A percentile compares a stretch with the other conserved stretches of the same genome.
Conservation (phyloP, 306 rosid species). For the Lotus japonicus region DNA sequence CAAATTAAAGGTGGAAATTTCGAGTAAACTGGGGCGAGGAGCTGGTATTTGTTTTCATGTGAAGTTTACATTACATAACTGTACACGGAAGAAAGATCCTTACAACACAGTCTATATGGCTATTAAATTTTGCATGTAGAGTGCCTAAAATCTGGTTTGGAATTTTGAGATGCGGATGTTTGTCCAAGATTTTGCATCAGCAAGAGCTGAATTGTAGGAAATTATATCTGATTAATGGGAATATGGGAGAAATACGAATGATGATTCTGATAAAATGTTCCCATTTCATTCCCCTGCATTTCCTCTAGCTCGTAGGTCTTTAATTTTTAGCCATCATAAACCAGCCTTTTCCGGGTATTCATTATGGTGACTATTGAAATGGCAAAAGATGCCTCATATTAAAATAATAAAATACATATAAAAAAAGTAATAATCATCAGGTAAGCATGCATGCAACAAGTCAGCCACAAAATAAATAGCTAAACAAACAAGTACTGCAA, state of each 20-base stretch:
- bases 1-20: neutral
- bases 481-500: neutral
- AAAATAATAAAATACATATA: neutral
- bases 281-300: neutral
- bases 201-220: neutral
- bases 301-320: neutral
- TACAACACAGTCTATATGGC: no score
- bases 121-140: neutral
- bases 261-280: neutral
- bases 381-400: neutral
- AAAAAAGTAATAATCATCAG: neutral
- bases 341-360: neutral
- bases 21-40: neutral
- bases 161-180: neutral
- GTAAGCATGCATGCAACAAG: conserved; percentile 6
- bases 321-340: neutral
- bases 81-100: no score
- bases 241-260: neutral
- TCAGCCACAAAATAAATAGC: neutral
- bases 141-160: neutral
- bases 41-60: neutral
- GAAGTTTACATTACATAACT: neutral
- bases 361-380: neutral
- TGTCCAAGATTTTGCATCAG: neutral
- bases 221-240: neutral